phyloP scores from a whole-genome alignment of 441 rosid genomes.

The Erysimum cheiri region DNA sequence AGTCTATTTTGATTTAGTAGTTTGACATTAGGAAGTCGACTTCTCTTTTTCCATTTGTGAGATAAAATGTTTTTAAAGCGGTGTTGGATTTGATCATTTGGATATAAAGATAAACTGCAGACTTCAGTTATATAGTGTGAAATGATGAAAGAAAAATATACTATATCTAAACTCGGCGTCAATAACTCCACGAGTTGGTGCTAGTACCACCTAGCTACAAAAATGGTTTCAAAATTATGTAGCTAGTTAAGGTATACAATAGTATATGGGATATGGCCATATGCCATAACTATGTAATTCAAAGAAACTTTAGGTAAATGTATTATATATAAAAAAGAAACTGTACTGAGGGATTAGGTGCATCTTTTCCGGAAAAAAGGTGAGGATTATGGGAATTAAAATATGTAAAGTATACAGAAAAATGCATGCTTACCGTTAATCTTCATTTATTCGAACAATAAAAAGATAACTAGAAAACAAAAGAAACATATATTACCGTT shows the following conservation, averaged over 20 bases:
- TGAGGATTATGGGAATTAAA: slow-evolving; percentile 8
- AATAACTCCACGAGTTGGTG: background rate
- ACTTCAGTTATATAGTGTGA: too few relatives aligned
- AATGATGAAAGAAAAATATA: background rate
- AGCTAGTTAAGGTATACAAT: background rate
- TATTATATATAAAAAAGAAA: background rate
- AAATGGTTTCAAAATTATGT: background rate
- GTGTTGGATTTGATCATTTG: background rate
- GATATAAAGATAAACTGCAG: background rate
- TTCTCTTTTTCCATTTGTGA: background rate
- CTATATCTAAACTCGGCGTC: background rate
- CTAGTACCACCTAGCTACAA: background rate
- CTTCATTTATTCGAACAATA: background rate
- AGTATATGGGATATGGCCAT: background rate
- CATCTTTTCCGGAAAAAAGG: slow-evolving; percentile 2
- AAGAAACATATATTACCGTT: slow-evolving; percentile 37
- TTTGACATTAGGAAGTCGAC: slow-evolving; percentile 9
- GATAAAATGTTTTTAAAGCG: background rate
- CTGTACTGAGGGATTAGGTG: slow-evolving; percentile 28
- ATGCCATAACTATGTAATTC: slow-evolving; percentile 11
- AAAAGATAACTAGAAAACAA: slow-evolving; percentile 1
- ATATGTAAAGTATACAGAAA: slow-evolving; percentile 9
- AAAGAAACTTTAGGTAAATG: slow-evolving; percentile 1
- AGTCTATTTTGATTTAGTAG: slow-evolving; percentile 22
- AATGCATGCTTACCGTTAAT: slow-evolving; percentile 15